These are phyloP conservation scores for Penicillium paxilli DNA, from an alignment of 495 filamentous ascomycete species.

Conservation along the genomic window DNA sequence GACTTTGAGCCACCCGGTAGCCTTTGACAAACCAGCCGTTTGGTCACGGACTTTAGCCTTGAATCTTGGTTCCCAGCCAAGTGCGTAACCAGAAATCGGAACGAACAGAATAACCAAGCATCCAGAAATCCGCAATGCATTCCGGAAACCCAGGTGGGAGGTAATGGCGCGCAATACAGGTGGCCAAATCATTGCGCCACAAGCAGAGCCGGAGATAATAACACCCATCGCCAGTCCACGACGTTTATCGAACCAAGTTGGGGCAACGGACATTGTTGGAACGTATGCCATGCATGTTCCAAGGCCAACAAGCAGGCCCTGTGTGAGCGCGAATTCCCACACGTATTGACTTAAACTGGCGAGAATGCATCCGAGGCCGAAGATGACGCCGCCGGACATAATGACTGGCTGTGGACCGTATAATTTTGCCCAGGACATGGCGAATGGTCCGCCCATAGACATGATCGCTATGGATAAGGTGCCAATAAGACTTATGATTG, in stretches of 20 bases:
- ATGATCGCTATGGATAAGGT: conserved; percentile 44
- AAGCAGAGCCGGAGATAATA: conserved; percentile 51
- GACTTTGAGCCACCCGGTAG: conserved; percentile 22
- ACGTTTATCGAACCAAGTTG: conserved; percentile 57
- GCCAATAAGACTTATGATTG: conserved; percentile 44
- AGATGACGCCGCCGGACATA: conserved; percentile 34
- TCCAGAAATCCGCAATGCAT: conserved; percentile 52
- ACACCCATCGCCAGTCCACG: conserved; percentile 56
- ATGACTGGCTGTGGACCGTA: conserved; percentile 38
- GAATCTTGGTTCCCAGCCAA: conserved; percentile 45
- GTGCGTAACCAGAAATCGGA: conserved; percentile 43
- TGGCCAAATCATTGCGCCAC: conserved; percentile 53
- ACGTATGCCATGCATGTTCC: conserved; percentile 49
- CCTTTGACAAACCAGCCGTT: conserved; percentile 19
- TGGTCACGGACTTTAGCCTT: conserved; percentile 31
- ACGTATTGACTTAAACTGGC: conserved; percentile 53
- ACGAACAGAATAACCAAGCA: conserved; percentile 45
- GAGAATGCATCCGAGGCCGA: conserved; percentile 50
- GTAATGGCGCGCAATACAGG: conserved; percentile 51
- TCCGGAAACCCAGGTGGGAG: conserved; percentile 48
- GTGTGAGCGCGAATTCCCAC: conserved; percentile 61
- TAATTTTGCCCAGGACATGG: conserved; percentile 38
- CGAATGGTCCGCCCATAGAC: conserved; percentile 45
- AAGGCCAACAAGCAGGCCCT: conserved; percentile 55
- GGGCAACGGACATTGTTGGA: conserved; percentile 52